These are phyloP conservation scores for Endoconidiophora polonica DNA, from an alignment of 2,329 filamentous ascomycete species.

Conservation along the genomic window DNA sequence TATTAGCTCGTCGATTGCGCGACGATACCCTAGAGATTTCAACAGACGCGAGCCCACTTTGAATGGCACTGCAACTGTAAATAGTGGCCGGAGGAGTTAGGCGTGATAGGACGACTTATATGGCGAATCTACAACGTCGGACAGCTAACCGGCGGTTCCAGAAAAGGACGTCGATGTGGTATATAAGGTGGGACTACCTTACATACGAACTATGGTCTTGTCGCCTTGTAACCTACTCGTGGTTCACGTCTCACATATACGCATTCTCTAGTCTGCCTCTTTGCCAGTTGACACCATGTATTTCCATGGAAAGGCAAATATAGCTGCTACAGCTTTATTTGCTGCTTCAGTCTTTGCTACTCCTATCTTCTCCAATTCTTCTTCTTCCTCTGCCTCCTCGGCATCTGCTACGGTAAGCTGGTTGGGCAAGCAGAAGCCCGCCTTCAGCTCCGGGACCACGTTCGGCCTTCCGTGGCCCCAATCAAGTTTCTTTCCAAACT, in stretches of 20 bases:
- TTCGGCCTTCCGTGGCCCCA: constrained; percentile 29
- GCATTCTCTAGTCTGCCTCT: too few species aligned
- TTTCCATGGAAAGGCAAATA: not conserved
- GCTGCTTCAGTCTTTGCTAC: not conserved
- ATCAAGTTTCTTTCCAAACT: constrained; percentile 22
- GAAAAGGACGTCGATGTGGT: not conserved
- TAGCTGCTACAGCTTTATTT: not conserved
- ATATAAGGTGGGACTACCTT: too few species aligned
- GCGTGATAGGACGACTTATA: too few species aligned
- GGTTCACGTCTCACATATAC: too few species aligned
- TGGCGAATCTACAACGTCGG: not conserved
- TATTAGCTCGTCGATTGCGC: too few species aligned
- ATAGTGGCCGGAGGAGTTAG: too few species aligned
- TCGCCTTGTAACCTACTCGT: too few species aligned
- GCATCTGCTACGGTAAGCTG: constrained; percentile 19
- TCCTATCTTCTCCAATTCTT: not conserved
- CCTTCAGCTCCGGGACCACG: constrained; percentile 22
- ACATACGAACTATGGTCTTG: too few species aligned
- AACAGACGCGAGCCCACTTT: too few species aligned
- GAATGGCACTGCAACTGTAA: too few species aligned
- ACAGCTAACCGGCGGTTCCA: not conserved
- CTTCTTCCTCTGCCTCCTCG: not conserved
- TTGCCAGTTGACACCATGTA: not conserved
- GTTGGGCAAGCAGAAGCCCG: constrained; percentile 23
- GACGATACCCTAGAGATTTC: too few species aligned